Base-by-base conservation (phyloP, 805 yeast species). In the Zygosaccharomyces pseudorouxii region DNA sequence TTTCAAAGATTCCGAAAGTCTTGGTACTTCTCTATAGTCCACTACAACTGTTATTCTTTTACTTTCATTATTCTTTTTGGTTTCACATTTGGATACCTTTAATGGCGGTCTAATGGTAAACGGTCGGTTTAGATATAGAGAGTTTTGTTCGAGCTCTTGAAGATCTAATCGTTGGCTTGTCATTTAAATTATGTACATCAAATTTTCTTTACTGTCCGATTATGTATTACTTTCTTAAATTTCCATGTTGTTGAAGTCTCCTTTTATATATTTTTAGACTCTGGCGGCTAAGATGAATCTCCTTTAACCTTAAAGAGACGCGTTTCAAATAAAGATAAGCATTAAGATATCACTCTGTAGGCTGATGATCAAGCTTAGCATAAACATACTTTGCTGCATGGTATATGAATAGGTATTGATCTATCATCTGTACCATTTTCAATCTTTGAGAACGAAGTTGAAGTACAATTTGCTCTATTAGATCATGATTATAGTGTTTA, bases 361-460 rank as follows among this genome's bases (percentile, higher is more conserved):
- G 4, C 20, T 23, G 20, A 31, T 38, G 18, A 18, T 23, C 39
- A n/a, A 22, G 20, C n/a, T 40, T 36, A 33, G 46, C 46, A 37
- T 50, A 48, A 4, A 62, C 48, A 18, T 56, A 54, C 18, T 52
- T 53, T 5, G 69, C 67, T 3, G 69, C 69, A 38, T 64, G 64
- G 47, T 67, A 67, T 18, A 67, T 58, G 47, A 66, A 67, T 16
- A 48, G 47, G 46, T 53, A 67, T 45, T 67, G 71, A 14, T 66
- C 70, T 20, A 55, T 51, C 50, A 58, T 58, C 37, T 67, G 70
- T 7, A 67, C 71, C 69, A 65, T 67, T 45, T 64, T 65, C 56
- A 67, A 55, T 46, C 71, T 51, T 44, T 67, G 70, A 1, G 62
- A 46, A 19, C 71, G 55, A 37, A 67, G 50, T 42, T 66, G 70